phyloP scores from a whole-genome alignment of 129 eudicot species.

The Escallonia herrerae region DNA sequence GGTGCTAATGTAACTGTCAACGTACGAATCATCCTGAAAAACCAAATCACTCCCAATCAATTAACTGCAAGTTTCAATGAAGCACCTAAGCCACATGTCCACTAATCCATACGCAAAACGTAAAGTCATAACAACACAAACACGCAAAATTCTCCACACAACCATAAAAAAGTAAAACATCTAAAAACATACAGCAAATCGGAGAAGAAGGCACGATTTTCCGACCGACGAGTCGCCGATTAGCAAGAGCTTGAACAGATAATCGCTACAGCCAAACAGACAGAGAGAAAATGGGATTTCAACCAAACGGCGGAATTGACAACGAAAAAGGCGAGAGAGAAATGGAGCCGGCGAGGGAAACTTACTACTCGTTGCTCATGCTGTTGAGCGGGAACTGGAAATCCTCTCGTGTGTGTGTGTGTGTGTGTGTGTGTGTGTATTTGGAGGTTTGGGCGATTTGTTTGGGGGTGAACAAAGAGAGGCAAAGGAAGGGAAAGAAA shows the following conservation, averaged over 20 bases:
- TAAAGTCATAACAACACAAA: background rate
- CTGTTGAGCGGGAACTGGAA: constrained; percentile 1
- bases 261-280: constrained; percentile 45
- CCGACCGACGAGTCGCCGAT: constrained; percentile 97
- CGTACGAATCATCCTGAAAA: constrained; percentile 93
- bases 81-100: background rate
- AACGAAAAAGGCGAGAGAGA: background rate
- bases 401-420: background rate
- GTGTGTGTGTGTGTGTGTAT: no score
- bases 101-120: background rate
- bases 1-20: constrained; percentile 98
- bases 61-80: background rate
- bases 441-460: background rate
- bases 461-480: no score
- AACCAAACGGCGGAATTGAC: background rate
- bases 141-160: background rate
- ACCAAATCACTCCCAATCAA: constrained; percentile 1
- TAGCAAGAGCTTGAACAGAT: constrained; percentile 79
- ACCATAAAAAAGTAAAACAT: no score
- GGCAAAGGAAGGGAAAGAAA: no score
- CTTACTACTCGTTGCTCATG: constrained; percentile 78
- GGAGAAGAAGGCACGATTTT: constrained; percentile 91
- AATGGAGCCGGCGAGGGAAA: background rate
- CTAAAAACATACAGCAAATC: constrained; percentile 62
- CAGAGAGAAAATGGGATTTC: background rate